Base-by-base conservation (phyloP, 768 basidiomycete species). In the Floccularia luteovirens region DNA sequence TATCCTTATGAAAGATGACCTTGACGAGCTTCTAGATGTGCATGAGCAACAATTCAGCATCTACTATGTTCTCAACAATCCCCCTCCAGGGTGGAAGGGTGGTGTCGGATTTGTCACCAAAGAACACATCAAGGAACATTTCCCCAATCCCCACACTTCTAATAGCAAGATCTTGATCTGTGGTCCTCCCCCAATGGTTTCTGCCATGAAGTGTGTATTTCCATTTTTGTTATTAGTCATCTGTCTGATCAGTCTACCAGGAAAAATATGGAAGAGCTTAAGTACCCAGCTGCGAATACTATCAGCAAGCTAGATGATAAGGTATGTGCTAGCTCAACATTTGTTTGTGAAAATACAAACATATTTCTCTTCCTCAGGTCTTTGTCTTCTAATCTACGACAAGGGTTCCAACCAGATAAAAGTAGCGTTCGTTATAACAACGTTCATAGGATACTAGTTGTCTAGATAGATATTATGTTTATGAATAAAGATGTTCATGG, bases 281-380 rank as follows among this genome's bases (percentile, higher is more conserved):
- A 77, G 49, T 96, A 90, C 66, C 83, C 90, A 31, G 77, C 81
- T 20, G 90, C 96, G 4, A 77, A 86, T 47, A 79, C 90, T 5
- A 74, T 96, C 63, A 91, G 87, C 77, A 99, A 98, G 69, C 77
- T 93, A 34, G 82, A 75, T 39, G 93, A 97, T 59, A 78, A 89
- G 75, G 88, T 83, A 56, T 39, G 23, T 16, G 19, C n/a, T n/a
- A n/a, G 10, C 38, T 6, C n/a, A n/a, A 6, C 31, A 8, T 21
- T 27, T 19, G 23, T 38, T 41, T 45, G 17, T 28, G 31, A 24
- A 46, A 22, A 46, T 43, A 24, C 19, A 39, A 21, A 36, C 31
- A 14, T 14, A 37, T 22, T 41, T 36, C 24, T 38, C 25, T 35
- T 46, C 31, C 31, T 22, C 42, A 70, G 67, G 58, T 70, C 49